These are phyloP conservation scores for Pythium vanterpoolii DNA, from an alignment of 352 stramenopile genomes.

Conservation along the genomic window DNA sequence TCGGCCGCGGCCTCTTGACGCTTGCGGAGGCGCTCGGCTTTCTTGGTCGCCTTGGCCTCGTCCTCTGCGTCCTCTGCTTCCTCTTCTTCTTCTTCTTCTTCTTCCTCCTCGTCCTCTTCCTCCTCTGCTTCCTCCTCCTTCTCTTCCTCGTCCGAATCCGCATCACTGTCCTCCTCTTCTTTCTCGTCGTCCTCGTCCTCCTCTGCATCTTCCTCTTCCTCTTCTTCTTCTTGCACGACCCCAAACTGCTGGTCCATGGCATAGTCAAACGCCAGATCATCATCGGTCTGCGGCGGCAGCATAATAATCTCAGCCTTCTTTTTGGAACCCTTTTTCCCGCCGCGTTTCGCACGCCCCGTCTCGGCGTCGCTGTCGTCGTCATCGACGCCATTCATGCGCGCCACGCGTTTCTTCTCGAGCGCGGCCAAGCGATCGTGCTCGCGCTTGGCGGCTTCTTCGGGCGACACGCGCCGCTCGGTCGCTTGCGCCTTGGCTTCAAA, in stretches of 20 bases:
- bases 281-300: slow-evolving; percentile 74
- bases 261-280: slow-evolving; percentile 89
- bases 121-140: slow-evolving; percentile 55
- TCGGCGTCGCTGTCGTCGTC: slow-evolving; percentile 67
- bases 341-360: slow-evolving; percentile 33
- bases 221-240: slow-evolving; percentile 44
- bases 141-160: slow-evolving; percentile 38
- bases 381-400: slow-evolving; percentile 93
- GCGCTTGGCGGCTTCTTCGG: slow-evolving; percentile 92
- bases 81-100: slow-evolving; percentile 47
- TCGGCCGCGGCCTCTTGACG: slow-evolving; percentile 50
- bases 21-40: slow-evolving; percentile 49
- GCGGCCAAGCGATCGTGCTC: slow-evolving; percentile 90
- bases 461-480: slow-evolving; percentile 92
- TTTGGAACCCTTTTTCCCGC: slow-evolving; percentile 20
- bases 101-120: slow-evolving; percentile 48
- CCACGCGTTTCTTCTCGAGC: slow-evolving; percentile 92
- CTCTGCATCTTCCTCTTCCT: slow-evolving; percentile 30
- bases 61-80: slow-evolving; percentile 44
- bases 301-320: slow-evolving; percentile 68
- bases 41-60: slow-evolving; percentile 77
- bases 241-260: slow-evolving; percentile 60
- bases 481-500: slow-evolving; percentile 93
- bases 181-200: slow-evolving; percentile 43
- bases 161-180: slow-evolving; percentile 34